These are phyloP conservation scores for Vigna radiata DNA, from an alignment of 306 rosid species.

Conservation along the genomic window DNA sequence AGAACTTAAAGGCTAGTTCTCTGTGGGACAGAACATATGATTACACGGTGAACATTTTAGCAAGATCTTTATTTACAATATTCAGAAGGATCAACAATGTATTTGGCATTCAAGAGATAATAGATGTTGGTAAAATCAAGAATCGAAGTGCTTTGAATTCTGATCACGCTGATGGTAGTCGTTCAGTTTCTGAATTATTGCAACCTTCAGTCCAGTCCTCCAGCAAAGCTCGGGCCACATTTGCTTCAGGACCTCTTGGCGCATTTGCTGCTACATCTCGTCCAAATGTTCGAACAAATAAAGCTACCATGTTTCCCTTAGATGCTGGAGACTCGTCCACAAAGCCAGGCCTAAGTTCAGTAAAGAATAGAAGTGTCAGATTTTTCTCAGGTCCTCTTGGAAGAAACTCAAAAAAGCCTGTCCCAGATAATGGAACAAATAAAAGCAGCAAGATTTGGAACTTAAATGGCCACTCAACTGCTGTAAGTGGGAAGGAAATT, in stretches of 20 bases:
- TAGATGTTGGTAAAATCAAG: constrained; percentile 49
- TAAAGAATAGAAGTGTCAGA: constrained; percentile 50
- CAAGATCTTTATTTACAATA: constrained; percentile 80
- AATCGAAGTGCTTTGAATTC: constrained; percentile 52
- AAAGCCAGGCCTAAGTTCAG: constrained; percentile 67
- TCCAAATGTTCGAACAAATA: constrained; percentile 47
- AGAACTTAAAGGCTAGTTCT: constrained; percentile 69
- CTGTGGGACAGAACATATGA: constrained; percentile 90
- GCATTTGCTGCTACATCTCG: constrained; percentile 55
- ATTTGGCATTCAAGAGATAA: constrained; percentile 67
- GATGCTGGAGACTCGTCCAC: constrained; percentile 67
- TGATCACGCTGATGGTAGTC: constrained; percentile 65
- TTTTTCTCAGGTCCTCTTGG: constrained; percentile 86
- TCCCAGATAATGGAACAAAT: constrained; percentile 60
- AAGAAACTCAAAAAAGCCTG: constrained; percentile 58
- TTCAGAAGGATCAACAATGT: constrained; percentile 75
- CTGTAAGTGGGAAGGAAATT: constrained; percentile 59
- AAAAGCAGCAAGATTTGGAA: constrained; percentile 69
- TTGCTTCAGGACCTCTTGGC: constrained; percentile 92
- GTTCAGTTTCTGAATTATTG: constrained; percentile 74
- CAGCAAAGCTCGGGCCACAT: constrained; percentile 62
- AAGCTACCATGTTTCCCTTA: constrained; percentile 60
- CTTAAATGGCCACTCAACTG: constrained; percentile 50
- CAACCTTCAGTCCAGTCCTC: constrained; percentile 67
- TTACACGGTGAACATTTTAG: constrained; percentile 71